Conservation (phyloP, 2,329 filamentous ascomycete species). For the Niveomyces coronatus region DNA sequence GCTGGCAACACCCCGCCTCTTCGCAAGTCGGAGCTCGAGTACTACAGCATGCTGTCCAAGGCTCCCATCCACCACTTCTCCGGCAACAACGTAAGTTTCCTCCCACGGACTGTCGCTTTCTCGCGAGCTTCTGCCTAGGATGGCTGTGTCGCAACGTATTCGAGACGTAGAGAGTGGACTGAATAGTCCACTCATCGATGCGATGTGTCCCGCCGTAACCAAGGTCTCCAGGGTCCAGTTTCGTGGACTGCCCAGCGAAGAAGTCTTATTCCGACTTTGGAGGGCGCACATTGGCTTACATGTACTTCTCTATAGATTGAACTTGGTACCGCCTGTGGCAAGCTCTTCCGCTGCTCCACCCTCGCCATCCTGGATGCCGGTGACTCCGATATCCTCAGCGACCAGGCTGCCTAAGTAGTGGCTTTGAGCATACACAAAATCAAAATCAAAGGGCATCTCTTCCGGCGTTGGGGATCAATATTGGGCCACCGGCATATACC, state of each 20-base stretch:
- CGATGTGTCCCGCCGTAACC: too few species aligned
- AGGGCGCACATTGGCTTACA: slow-evolving; percentile 64
- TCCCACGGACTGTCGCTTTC: slow-evolving; percentile 18
- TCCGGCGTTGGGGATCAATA: slow-evolving; percentile 33
- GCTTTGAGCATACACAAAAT: slow-evolving; percentile 2
- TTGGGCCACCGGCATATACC: slow-evolving; percentile 28
- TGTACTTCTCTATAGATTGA: slow-evolving; percentile 62
- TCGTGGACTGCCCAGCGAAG: slow-evolving; percentile 70
- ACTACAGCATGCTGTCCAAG: slow-evolving; percentile 89
- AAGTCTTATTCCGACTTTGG: slow-evolving; percentile 78
- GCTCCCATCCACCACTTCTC: slow-evolving; percentile 94
- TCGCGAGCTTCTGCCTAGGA: slow-evolving; percentile 15
- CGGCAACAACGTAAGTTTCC: slow-evolving; percentile 90
- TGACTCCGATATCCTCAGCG: slow-evolving; percentile 93
- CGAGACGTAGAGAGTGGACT: slow-evolving; percentile 10
- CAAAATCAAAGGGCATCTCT: slow-evolving; percentile 13
- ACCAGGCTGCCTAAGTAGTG: slow-evolving; percentile 51
- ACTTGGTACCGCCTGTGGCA: slow-evolving; percentile 95
- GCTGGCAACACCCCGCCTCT: slow-evolving; percentile 91
- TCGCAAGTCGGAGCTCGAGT: slow-evolving; percentile 95
- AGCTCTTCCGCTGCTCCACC: slow-evolving; percentile 96
- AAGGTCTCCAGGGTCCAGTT: slow-evolving; percentile 17
- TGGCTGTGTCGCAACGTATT: slow-evolving; percentile 7
- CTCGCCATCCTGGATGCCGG: slow-evolving; percentile 96
- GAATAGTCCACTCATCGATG: slow-evolving; percentile 3